Evolutionary conservation across 2,329 filamentous ascomycete species (phyloP), one percentile per base, ranked within the genome.

Genomic region (Seiridium cupressi): DNA sequence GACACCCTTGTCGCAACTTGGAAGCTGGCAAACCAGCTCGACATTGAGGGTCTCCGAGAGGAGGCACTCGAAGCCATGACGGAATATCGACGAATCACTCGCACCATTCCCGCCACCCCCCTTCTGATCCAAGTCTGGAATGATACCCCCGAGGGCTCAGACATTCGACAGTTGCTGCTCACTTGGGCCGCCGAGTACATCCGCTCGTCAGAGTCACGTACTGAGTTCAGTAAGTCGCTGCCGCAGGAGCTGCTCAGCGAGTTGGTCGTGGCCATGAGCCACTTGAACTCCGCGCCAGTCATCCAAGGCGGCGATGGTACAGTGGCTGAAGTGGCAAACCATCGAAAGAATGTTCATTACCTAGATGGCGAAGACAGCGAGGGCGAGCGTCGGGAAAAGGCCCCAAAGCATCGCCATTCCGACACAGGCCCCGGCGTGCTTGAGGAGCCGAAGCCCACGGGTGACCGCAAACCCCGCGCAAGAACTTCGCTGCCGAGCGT

Each of bases 141-240:
- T 54, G 84, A 87, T 56, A 87, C 84, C 0, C 84, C 84, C 0
- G 83, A 85, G 63, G 84, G 84, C 7, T 87, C 84, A 3, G 79
- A 83, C 1, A 83, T 89, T 54, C 79, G 85, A 44, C 77, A 79
- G 61, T 79, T 88, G 44, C 78, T 89, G 11, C 74, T 88, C 3
- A 80, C 77, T 9, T 89, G 86, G 86, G 83, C 84, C 1, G 85
- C 84, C 34, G 85, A 88, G 70, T 88, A 88, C 65, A 85, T 88
- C 74, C 76, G 83, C 47, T 82, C 82, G 0, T 85, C 84, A 3
- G 80, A 84, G 31, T 77, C 79, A 1, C 78, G 84, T 18, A 77
- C 81, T 7, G 82, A 85, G 61, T 88, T 88, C 66, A 85, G 83
- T 48, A 83, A 82, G 65, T 84, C 84, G 0, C 77, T 89, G 3